Evolutionary conservation across 495 filamentous ascomycete genomes (phyloP), one percentile per base, ranked within the genome.

Genomic region (Penicillium macrosclerotiorum): DNA sequence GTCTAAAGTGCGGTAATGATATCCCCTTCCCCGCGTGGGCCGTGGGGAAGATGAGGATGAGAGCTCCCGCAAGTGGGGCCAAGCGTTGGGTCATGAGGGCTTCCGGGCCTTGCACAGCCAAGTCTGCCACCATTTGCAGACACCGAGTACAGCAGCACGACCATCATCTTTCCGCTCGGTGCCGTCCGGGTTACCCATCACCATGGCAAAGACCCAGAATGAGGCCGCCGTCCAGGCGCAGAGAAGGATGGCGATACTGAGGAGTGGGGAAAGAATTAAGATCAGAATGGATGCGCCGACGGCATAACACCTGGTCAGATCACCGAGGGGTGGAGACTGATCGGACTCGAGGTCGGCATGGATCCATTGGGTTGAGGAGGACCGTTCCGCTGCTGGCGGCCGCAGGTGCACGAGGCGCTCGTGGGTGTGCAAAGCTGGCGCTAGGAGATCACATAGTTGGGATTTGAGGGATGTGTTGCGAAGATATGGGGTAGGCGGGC

Each of bases 181-280:
- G n/a, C 79, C 79, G 27, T 81, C 78, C 26, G 80, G 81, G 55
- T 84, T 79, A 1, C 82, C 82, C 29, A 86, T 57, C 8, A 85
- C 71, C 54, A 72, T 73, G 19, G 81, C 71, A 47, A 79, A 82
- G 42, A 80, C 60, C 82, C 82, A 86, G 65, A 84, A 86, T 31
- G 71, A 73, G 1, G 78, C 82, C 0, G 80, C 74, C 0, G 74
- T 76, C 82, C 82, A 86, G 8, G 75, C 70, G 3, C 72, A 71
- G 12, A 82, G 64, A 2, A 80, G 68, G 8, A 83, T 62, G 11
- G 67, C 73, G 1, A 82, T 52, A 36, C 76, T 75, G 14, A 81
- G 57, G 17, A 85, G 51, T 0, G 81, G 78, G 4, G 79, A 78
- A 14, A 82, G 48, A 1, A 79, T 37, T 22, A 81, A 68, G 17